Base-by-base conservation (phyloP, 2,329 filamentous ascomycete genomes). In the Pseudocercospora vitis region DNA sequence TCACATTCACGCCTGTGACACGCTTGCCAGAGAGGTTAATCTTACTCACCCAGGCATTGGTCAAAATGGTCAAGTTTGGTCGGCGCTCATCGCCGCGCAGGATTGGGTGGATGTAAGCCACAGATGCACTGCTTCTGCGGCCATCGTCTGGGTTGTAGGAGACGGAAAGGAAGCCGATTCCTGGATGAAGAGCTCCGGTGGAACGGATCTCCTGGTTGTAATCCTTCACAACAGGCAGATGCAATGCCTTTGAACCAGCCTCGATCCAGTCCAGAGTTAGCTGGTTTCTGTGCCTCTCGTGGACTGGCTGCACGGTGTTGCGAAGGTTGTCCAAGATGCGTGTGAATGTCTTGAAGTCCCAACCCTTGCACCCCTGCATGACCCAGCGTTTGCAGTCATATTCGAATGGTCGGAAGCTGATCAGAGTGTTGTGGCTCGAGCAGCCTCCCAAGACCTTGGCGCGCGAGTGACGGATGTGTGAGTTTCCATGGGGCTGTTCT, bases 71-170 rank as follows among this genome's bases (percentile, higher is more conserved):
- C 70, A 96, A 73, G 75, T 96, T 96, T 11, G 88, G 84, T 52
- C 89, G 81, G 70, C 85, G 83, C 78, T 95, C 89, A 44, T 91
- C 86, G 33, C 89, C 89, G 33, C 87, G 83, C 48, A 95, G 81
- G 66, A 95, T 91, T 29, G 91, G 91, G 74, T 96, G 91, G 67
- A 96, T 91, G 75, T 96, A 96, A 14, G 91, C 91, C 18, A 95
- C 90, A 54, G 87, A 91, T 55, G 91, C 90, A 69, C 87, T 91
- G 76, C 87, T 92, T 59, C 91, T 84, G 64, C 83, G 82, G 67
- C 90, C 89, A 66, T 90, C 86, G 66, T 95, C 90, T 2, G 91
- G 91, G 76, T 95, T 95, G 76, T 95, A 95, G 31, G 88, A 86
- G 62, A 95, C 85, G 60, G 87, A 91, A 79, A 95, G 92, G 80